These are phyloP conservation scores for Boletus sp. DNA, from an alignment of 768 basidiomycete genomes.

Conservation along the genomic window DNA sequence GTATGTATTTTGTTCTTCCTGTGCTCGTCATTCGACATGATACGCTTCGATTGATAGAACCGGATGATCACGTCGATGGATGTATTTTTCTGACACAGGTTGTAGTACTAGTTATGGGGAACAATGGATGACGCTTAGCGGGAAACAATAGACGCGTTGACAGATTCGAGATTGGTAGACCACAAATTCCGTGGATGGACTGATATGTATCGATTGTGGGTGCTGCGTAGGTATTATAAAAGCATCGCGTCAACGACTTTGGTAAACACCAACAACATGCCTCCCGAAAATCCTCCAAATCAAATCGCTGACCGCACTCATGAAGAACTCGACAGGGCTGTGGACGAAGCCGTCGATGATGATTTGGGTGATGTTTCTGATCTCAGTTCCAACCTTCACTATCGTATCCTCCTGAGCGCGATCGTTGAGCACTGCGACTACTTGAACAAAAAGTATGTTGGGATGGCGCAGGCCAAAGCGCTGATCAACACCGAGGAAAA, in stretches of 20 bases:
- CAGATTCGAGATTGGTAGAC: not conserved
- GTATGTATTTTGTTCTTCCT: too few species aligned
- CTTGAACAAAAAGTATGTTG: not conserved
- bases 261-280: not conserved
- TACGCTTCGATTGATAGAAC: too few species aligned
- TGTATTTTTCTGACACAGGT: too few species aligned
- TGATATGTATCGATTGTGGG: not conserved
- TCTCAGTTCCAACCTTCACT: not conserved
- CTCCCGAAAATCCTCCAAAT: not conserved
- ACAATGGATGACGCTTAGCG: not conserved
- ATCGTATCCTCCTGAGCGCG: not conserved
- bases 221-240: not conserved
- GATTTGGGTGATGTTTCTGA: not conserved
- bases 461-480: not conserved
- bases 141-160: not conserved
- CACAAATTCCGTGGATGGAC: not conserved
- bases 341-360: not conserved
- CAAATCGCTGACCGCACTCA: not conserved
- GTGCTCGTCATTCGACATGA: too few species aligned
- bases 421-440: not conserved
- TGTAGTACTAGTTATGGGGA: too few species aligned
- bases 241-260: not conserved
- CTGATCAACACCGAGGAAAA: not conserved
- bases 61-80: too few species aligned
- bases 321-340: not conserved